These are phyloP conservation scores for Aegilops tauschii DNA, from an alignment of 176 grass and related monocot species.

Conservation along the genomic window DNA sequence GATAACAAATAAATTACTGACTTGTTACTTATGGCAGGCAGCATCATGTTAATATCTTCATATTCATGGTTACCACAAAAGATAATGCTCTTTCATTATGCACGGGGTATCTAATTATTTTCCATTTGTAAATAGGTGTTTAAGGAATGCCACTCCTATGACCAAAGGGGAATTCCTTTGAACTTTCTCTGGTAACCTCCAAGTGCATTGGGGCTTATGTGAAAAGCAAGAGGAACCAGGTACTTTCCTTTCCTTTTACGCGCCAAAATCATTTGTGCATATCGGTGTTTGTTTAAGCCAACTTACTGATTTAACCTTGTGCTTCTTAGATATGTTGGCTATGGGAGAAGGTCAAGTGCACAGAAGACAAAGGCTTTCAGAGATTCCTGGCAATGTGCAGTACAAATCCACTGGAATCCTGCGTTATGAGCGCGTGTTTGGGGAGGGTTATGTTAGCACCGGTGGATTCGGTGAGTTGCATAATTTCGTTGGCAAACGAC, in stretches of 20 bases:
- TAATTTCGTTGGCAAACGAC: neutral
- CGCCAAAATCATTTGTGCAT: too few relatives aligned
- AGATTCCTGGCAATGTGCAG: conserved; percentile 90
- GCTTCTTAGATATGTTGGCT: conserved; percentile 83
- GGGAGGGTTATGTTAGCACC: conserved; percentile 92
- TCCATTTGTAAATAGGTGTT: conserved; percentile 47
- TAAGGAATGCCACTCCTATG: conserved; percentile 73
- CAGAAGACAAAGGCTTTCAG: conserved; percentile 80
- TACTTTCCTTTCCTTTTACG: neutral
- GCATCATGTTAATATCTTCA: neutral
- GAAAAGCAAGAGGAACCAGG: conserved; percentile 94
- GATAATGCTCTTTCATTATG: neutral
- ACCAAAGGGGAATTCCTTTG: conserved; percentile 63
- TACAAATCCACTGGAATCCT: conserved; percentile 92
- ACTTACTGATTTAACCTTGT: conserved; percentile 7
- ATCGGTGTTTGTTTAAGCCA: neutral
- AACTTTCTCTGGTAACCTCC: conserved; percentile 75
- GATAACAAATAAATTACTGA: neutral
- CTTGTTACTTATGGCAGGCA: neutral
- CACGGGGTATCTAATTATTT: conserved; percentile 2
- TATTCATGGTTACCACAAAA: neutral
- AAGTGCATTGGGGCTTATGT: conserved; percentile 97
- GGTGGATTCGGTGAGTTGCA: conserved; percentile 67
- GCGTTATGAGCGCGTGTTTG: conserved; percentile 89
- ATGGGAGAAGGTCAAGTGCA: conserved; percentile 80